Evolutionary conservation across 768 basidiomycete genomes (phyloP), one percentile per base, ranked within the genome.

Genomic region (Leucogyrophana mollusca): DNA sequence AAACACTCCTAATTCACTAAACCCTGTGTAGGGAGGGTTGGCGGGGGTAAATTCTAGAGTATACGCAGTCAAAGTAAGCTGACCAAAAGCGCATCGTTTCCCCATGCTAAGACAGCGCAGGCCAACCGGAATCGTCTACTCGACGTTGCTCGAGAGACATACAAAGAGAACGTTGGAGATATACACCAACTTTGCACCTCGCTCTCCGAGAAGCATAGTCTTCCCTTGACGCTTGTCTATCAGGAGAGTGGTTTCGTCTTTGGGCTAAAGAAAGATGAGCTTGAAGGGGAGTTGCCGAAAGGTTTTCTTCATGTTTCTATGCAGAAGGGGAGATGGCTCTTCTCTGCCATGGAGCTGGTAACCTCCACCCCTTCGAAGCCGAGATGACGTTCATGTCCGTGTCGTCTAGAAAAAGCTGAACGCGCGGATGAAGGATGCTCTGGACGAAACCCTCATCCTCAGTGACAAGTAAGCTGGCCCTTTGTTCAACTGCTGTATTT

Each of bases 91-190:
- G 3, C 6, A 9, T 21, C 40, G 16, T 25, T 39, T 51, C 33
- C 24, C 2, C 14, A 23, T 9, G 25, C 25, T 20, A 34, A 24
- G 24, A 22, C 32, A 30, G 35, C 40, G 6, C 37, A 87, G 79
- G 87, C 90, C 3, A 87, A 89, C 50, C 78, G 76, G 57, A 90
- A 92, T 54, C 80, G 81, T 22, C 73, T 95, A 9, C 83, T 99
- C 23, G 95, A 98, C 53, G 92, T 98, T 6, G 96, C 95, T 2
- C 79, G 96, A 3, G 92, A 92, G 62, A 94, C 94, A 0, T 97
- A 86, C 71, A 90, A 87, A 56, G 94, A 99, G 64, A 95, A 95
- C 54, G 77, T 95, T 35, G 78, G 82, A 13, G 95, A 99, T 58
- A 91, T 96, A 43, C 83, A 83, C 51, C 76, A 83, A 43, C 70